These are phyloP conservation scores for Phytophthora meadii DNA, from an alignment of 352 stramenopile genomes.

Conservation along the genomic window DNA sequence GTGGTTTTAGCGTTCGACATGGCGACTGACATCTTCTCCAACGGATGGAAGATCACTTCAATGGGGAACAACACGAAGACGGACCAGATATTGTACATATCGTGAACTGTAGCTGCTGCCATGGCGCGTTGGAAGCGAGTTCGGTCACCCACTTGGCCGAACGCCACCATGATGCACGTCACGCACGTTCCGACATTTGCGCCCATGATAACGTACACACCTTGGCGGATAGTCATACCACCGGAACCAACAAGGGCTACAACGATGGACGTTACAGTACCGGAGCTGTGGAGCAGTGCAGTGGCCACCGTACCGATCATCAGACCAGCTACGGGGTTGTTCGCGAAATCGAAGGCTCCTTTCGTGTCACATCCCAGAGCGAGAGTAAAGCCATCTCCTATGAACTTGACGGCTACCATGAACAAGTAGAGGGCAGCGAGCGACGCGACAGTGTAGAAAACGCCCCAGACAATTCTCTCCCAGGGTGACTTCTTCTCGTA, in stretches of 20 bases:
- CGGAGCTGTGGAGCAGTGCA: slow-evolving; percentile 70
- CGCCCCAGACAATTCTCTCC: slow-evolving; percentile 32
- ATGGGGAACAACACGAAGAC: slow-evolving; percentile 73
- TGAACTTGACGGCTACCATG: slow-evolving; percentile 73
- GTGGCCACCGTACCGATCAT: slow-evolving; percentile 78
- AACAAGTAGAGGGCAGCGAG: slow-evolving; percentile 77
- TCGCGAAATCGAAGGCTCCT: slow-evolving; percentile 60
- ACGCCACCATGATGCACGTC: slow-evolving; percentile 91
- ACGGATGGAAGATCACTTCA: slow-evolving; percentile 58
- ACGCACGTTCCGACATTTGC: slow-evolving; percentile 90
- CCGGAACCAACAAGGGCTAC: slow-evolving; percentile 64
- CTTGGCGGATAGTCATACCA: slow-evolving; percentile 72
- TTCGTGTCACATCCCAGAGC: slow-evolving; percentile 60
- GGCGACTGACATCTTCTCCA: slow-evolving; percentile 54
- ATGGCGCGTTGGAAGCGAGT: slow-evolving; percentile 67
- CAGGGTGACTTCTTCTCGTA: slow-evolving; percentile 19
- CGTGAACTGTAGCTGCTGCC: slow-evolving; percentile 52
- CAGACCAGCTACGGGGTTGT: slow-evolving; percentile 73
- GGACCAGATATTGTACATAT: slow-evolving; percentile 90
- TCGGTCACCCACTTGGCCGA: slow-evolving; percentile 79
- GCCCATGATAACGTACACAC: slow-evolving; percentile 91
- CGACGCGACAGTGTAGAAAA: slow-evolving; percentile 25
- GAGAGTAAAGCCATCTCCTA: slow-evolving; percentile 71
- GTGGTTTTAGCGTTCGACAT: slow-evolving; percentile 37
- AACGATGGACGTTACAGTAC: slow-evolving; percentile 76